phyloP scores from a whole-genome alignment of 1,139 yeast species.

The Yamadazyma oceani region DNA sequence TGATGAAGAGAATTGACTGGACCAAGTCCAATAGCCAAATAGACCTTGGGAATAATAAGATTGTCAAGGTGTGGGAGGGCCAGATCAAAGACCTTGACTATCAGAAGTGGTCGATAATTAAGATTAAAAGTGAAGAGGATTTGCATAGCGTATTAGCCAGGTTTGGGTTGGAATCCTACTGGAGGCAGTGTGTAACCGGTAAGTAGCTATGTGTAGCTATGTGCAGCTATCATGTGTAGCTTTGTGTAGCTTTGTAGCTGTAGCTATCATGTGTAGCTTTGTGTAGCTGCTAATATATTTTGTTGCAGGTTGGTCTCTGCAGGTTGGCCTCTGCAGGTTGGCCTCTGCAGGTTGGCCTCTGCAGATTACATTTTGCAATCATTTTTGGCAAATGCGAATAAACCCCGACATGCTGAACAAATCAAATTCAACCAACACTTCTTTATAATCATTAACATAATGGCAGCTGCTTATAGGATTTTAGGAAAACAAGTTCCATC shows the following conservation, averaged over 20 bases:
- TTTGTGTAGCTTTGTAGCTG: no score
- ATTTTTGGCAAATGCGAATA: background rate
- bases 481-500: conserved; percentile 74
- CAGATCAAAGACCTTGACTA: conserved; percentile 54
- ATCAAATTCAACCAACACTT: conserved; percentile 1
- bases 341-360: no score
- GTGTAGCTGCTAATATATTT: no score
- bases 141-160: conserved; percentile 50
- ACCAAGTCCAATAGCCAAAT: conserved; percentile 35
- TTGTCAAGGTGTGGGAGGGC: conserved; percentile 76
- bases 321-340: no score
- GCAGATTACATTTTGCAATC: background rate
- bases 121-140: conserved; percentile 52
- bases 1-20: conserved; percentile 73
- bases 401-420: background rate
- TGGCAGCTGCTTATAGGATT: conserved; percentile 82
- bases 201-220: no score
- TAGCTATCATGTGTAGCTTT: no score
- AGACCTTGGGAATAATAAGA: conserved; percentile 50
- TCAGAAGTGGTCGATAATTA: conserved; percentile 60
- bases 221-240: no score
- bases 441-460: conserved; percentile 21
- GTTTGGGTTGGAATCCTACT: conserved; percentile 58
- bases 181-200: conserved; percentile 40
- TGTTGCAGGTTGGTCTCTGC: no score